phyloP scores from a whole-genome alignment of 2,329 filamentous ascomycete species.

The Gremmenia infestans region DNA sequence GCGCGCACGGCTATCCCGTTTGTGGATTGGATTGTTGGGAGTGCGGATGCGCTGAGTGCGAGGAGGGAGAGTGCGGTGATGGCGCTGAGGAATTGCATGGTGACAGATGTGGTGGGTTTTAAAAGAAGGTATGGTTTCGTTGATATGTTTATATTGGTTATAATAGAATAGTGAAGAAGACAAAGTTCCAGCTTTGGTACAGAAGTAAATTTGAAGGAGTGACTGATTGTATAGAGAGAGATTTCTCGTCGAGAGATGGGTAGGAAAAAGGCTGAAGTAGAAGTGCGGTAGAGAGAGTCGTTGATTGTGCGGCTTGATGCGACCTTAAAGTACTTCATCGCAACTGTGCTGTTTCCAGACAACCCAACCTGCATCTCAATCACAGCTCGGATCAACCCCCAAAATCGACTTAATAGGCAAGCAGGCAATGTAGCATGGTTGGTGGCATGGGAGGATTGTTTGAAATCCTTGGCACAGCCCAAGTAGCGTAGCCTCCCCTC shows the following conservation, averaged over 20 bases:
- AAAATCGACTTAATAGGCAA: too few species aligned
- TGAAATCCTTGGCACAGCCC: too few species aligned
- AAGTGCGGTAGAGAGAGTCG: not conserved
- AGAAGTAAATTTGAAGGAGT: slow-evolving; percentile 1
- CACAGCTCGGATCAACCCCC: too few species aligned
- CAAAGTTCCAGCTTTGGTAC: not conserved
- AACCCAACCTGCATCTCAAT: too few species aligned
- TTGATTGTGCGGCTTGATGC: not conserved
- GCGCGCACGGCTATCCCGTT: not conserved
- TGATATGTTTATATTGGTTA: not conserved
- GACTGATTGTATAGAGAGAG: slow-evolving; percentile 1
- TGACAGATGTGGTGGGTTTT: not conserved
- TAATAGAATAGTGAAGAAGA: not conserved
- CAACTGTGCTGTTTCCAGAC: not conserved
- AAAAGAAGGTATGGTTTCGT: not conserved
- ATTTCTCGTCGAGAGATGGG: not conserved
- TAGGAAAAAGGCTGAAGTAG: not conserved
- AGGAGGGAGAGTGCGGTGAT: not conserved
- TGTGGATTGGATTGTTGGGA: not conserved
- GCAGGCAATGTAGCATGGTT: too few species aligned
- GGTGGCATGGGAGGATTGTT: too few species aligned
- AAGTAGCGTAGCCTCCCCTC: too few species aligned
- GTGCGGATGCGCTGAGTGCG: not conserved
- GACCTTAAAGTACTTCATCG: not conserved
- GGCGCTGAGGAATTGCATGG: slow-evolving; percentile 2